Percentiles rank a stretch among this genome's conserved stretches.
phyloP scores from a whole-genome alignment of 371 early-diverging fungal species.

The Mortierella sp. region DNA sequence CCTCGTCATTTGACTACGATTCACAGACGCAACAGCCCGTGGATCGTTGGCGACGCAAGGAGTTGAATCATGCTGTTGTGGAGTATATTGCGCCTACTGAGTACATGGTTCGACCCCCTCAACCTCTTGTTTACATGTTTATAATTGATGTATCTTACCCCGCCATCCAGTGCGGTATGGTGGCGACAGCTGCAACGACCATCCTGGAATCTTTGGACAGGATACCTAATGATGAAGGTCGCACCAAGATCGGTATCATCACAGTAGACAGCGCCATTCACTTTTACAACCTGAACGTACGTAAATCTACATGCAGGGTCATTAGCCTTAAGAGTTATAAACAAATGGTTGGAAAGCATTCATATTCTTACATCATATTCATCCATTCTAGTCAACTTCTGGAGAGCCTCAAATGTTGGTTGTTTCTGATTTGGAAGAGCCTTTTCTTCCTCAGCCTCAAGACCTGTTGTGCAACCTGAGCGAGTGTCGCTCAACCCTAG shows the following conservation, averaged over 20 bases:
- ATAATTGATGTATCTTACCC: conserved; percentile 93
- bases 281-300: conserved; percentile 87
- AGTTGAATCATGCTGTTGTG: conserved; percentile 89
- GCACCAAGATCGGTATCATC: conserved; percentile 90
- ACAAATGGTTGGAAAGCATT: background rate
- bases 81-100: conserved; percentile 97
- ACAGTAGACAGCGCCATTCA: conserved; percentile 92
- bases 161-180: conserved; percentile 85
- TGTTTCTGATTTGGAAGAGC: conserved; percentile 91
- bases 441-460: conserved; percentile 87
- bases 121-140: conserved; percentile 93
- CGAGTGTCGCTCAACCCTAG: conserved; percentile 79
- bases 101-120: conserved; percentile 95
- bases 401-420: conserved; percentile 95
- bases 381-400: conserved; percentile 42
- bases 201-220: conserved; percentile 87
- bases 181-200: conserved; percentile 82
- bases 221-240: conserved; percentile 90
- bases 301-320: background rate
- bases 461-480: conserved; percentile 89
- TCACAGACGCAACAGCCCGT: conserved; percentile 80
- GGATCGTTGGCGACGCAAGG: conserved; percentile 90
- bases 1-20: conserved; percentile 93
- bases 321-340: background rate
- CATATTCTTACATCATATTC: background rate